A percentile compares a stretch with the other conserved stretches of the same genome.
Conservation (phyloP, 1,284 basidiomycete species). For the Naganishia liquefaciens region DNA sequence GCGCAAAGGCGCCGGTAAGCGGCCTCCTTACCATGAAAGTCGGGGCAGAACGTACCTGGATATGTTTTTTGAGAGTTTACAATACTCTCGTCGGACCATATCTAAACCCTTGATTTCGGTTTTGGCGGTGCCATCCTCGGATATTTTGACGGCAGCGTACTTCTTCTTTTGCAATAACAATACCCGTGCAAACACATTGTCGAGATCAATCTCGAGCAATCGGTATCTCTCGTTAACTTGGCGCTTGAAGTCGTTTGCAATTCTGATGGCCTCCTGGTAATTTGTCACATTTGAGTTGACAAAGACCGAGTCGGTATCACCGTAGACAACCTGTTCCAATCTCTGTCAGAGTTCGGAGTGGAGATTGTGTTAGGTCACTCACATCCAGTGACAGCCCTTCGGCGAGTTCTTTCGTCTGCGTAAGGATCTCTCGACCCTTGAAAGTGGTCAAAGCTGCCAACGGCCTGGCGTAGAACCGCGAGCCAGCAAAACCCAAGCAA, state of each 20-base stretch:
- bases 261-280: constrained; percentile 82
- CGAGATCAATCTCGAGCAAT: constrained; percentile 94
- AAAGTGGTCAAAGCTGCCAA: constrained; percentile 95
- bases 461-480: constrained; percentile 94
- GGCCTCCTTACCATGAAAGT: constrained; percentile 6
- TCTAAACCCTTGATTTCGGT: constrained; percentile 96
- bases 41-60: constrained; percentile 69
- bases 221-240: constrained; percentile 94
- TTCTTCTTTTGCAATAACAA: constrained; percentile 98
- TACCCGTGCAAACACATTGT: constrained; percentile 89
- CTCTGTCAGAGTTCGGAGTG: background rate
- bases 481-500: constrained; percentile 96
- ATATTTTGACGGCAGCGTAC: constrained; percentile 94
- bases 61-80: constrained; percentile 83
- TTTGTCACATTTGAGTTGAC: constrained; percentile 94
- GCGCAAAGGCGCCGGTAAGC: constrained; percentile 17
- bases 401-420: constrained; percentile 87
- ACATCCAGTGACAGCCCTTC: constrained; percentile 87
- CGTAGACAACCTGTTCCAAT: constrained; percentile 80
- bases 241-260: constrained; percentile 90
- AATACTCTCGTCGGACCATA: constrained; percentile 98
- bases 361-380: constrained; percentile 44
- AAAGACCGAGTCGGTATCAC: constrained; percentile 98
- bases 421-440: constrained; percentile 97
- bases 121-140: constrained; percentile 68